Conservation (phyloP, 176 grass and related monocot genomes). For the Rhynchospora tenuis region DNA sequence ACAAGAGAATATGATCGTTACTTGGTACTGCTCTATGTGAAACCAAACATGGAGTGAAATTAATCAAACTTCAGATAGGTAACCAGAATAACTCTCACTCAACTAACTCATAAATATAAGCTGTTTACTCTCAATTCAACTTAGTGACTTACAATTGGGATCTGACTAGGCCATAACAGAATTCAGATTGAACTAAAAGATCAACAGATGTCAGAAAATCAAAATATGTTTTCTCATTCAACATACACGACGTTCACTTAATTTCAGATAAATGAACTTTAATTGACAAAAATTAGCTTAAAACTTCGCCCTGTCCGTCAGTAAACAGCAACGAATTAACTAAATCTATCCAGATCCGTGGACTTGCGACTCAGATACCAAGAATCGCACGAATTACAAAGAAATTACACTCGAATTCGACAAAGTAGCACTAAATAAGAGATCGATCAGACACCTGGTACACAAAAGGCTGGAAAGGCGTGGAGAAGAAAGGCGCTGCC, state of each 20-base stretch:
- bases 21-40: neutral
- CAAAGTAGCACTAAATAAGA: neutral
- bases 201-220: neutral
- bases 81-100: neutral
- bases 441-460: slow-evolving; percentile 54
- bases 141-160: neutral
- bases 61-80: neutral
- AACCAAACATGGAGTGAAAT: neutral
- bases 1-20: neutral
- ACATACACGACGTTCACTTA: neutral
- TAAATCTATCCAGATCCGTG: slow-evolving; percentile 18
- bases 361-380: neutral
- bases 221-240: neutral
- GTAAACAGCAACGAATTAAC: neutral
- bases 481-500: slow-evolving; percentile 90
- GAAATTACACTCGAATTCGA: neutral
- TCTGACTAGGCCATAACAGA: neutral
- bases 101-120: neutral
- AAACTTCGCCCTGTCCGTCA: neutral
- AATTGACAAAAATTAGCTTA: neutral
- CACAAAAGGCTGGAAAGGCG: slow-evolving; percentile 91
- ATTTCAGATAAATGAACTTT: neutral
- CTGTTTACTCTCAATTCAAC: neutral
- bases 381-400: neutral
- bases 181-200: neutral